Conservation (phyloP, 768 basidiomycete genomes). For the Phanerochaete sordida region DNA sequence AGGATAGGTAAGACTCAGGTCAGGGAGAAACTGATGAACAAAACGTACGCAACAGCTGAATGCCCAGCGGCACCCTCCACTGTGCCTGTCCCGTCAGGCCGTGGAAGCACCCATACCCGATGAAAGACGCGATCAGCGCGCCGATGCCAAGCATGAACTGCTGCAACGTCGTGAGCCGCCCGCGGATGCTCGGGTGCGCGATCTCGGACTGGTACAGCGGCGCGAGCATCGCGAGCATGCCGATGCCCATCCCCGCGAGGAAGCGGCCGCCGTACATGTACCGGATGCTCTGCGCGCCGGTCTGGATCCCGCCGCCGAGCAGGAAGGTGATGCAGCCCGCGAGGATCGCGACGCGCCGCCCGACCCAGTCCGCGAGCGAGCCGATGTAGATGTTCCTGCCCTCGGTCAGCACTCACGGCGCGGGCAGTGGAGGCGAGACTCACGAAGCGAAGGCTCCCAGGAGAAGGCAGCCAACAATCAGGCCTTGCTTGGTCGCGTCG, state of each 20-base stretch:
- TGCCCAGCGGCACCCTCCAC: conserved; percentile 46
- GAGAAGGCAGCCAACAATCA: conserved; percentile 22
- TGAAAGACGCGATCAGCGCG: conserved; percentile 47
- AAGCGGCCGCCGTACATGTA: conserved; percentile 50
- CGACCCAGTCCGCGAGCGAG: conserved; percentile 17
- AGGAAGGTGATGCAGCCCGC: conserved; percentile 22
- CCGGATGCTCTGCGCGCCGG: conserved; percentile 41
- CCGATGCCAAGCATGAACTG: conserved; percentile 47
- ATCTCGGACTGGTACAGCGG: conserved; percentile 60
- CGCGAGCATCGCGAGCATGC: conserved; percentile 47
- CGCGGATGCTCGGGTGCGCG: conserved; percentile 53
- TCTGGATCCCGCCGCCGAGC: conserved; percentile 44
- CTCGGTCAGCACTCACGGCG: too few relatives aligned
- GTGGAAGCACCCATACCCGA: conserved; percentile 22
- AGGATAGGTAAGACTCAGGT: background rate
- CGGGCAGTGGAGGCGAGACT: background rate
- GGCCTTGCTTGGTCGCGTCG: conserved; percentile 16
- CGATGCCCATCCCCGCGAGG: conserved; percentile 42
- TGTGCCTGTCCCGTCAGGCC: conserved; percentile 29
- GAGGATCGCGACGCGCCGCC: conserved; percentile 19
- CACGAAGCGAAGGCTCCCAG: conserved; percentile 22
- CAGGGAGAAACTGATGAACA: background rate
- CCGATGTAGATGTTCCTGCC: conserved; percentile 19
- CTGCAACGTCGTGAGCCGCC: conserved; percentile 49
- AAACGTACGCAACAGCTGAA: conserved; percentile 18